These are phyloP conservation scores for Proliferodiscus dingleyae DNA, from an alignment of 2,329 filamentous ascomycete genomes.

Conservation along the genomic window DNA sequence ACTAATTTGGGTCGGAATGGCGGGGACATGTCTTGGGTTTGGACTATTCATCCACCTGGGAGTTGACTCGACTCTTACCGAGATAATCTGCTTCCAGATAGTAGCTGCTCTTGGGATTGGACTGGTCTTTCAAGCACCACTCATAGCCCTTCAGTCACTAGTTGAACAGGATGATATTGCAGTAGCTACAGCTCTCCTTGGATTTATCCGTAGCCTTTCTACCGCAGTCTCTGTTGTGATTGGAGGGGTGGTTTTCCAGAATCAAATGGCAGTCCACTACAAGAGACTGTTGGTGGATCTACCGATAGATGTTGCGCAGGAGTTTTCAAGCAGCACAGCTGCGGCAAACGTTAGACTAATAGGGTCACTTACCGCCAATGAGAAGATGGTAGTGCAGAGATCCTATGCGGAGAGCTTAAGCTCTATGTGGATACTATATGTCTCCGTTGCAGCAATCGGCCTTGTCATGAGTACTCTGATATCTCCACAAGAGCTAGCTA, in stretches of 20 bases:
- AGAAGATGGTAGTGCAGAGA: background rate
- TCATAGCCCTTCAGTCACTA: constrained; percentile 51
- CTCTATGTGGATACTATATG: constrained; percentile 1
- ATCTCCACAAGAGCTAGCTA: no score
- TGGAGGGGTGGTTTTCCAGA: constrained; percentile 44
- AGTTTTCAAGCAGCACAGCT: background rate
- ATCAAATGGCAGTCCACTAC: constrained; percentile 25
- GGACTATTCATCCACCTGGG: constrained; percentile 41
- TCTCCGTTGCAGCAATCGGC: background rate
- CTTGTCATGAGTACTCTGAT: background rate
- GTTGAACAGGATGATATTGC: constrained; percentile 37
- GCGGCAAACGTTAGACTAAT: constrained; percentile 8
- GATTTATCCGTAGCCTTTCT: constrained; percentile 41
- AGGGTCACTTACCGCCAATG: background rate
- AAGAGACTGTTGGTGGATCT: background rate
- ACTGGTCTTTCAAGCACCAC: constrained; percentile 47
- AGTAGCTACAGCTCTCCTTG: constrained; percentile 45
- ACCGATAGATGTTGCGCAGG: background rate
- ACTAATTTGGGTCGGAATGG: constrained; percentile 40
- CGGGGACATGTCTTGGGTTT: constrained; percentile 38
- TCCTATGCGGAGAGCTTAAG: background rate
- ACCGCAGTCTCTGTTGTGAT: constrained; percentile 40
- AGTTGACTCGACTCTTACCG: constrained; percentile 32
- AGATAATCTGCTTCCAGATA: constrained; percentile 45
- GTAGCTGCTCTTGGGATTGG: constrained; percentile 47